Evolutionary conservation across 768 basidiomycete species (phyloP), one percentile per base, ranked within the genome.

Genomic region (Rhizopogon vulgaris): DNA sequence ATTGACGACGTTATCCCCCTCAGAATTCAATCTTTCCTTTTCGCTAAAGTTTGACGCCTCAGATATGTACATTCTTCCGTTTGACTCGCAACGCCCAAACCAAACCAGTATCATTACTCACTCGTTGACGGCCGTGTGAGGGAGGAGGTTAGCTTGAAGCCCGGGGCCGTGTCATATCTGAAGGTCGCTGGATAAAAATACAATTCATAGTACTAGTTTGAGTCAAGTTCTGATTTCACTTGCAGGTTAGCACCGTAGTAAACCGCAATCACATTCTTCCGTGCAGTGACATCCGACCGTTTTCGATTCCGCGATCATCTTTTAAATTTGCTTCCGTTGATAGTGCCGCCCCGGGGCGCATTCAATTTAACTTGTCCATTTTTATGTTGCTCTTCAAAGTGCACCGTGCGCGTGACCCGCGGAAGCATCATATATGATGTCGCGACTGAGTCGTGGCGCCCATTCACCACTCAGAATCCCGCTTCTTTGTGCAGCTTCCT

Each of bases 91-190:
- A 24, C 25, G 8, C 41, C 25, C 22, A 22, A 22, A 27, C 41
- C 24, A 41, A 25, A 27, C 9, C 9, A 22, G 22, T 2, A 12
- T 34, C 15, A 32, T 46, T 46, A 46, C 45, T 34, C 45, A 46
- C 45, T 32, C 45, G 15, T 34, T 46, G 45, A 46, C 45, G 45
- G 17, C 45, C 45, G 45, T 46, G 45, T 46, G 45, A 45, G 11
- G 43, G 17, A 17, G 11, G n/a, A 34, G 32, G 10, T 12, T 34
- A 34, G 11, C 32, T 34, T 11, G 3, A 34, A 34, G 11, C 32
- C 32, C 32, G 12, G 32, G 2, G 12, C 4, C 32, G 4, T 34
- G 32, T 11, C 32, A 34, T 34, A 34, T 34, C 10, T 32, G 4
- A 11, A 34, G 25, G n/a, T 27, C 10, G 25, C 4, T 5, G 4